A percentile compares a stretch with the other conserved stretches of the same genome.
These are phyloP conservation scores for Pyrenophora tritici-repentis DNA, from an alignment of 2,329 filamentous ascomycete species.

Conservation along the genomic window DNA sequence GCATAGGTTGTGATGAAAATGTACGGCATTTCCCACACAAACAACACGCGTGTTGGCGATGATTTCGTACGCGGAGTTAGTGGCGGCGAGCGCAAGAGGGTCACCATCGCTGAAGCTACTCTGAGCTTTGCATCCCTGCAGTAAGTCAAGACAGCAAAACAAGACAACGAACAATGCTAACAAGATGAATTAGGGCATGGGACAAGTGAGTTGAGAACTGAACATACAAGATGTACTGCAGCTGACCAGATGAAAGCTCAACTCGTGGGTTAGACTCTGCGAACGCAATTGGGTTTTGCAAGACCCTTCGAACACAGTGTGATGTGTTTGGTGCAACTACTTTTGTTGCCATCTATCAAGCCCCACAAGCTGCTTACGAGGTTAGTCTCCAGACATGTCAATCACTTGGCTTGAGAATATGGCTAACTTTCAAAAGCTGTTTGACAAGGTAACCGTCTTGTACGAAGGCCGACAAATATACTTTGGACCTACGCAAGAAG, in stretches of 20 bases:
- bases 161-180: too few species aligned
- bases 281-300: conserved; percentile 70
- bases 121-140: conserved; percentile 59
- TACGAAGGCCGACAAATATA: conserved; percentile 71
- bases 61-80: conserved; percentile 73
- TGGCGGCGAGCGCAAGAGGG: conserved; percentile 63
- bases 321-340: conserved; percentile 52
- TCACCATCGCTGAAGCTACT: conserved; percentile 39
- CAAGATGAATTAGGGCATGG: too few species aligned
- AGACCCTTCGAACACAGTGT: conserved; percentile 63
- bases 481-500: conserved; percentile 65
- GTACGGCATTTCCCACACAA: conserved; percentile 72
- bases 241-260: conserved; percentile 70
- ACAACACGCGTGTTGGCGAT: conserved; percentile 72
- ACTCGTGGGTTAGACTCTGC: conserved; percentile 72
- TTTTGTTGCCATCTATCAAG: conserved; percentile 41
- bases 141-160: too few species aligned
- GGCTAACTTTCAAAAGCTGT: conserved; percentile 7
- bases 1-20: conserved; percentile 69
- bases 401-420: background rate
- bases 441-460: conserved; percentile 26
- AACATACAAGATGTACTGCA: too few species aligned
- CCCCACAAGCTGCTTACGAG: conserved; percentile 68
- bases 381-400: conserved; percentile 11
- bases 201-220: too few species aligned